Conservation (phyloP, 495 filamentous ascomycete species). For the Hypoxylon cercidicola region DNA sequence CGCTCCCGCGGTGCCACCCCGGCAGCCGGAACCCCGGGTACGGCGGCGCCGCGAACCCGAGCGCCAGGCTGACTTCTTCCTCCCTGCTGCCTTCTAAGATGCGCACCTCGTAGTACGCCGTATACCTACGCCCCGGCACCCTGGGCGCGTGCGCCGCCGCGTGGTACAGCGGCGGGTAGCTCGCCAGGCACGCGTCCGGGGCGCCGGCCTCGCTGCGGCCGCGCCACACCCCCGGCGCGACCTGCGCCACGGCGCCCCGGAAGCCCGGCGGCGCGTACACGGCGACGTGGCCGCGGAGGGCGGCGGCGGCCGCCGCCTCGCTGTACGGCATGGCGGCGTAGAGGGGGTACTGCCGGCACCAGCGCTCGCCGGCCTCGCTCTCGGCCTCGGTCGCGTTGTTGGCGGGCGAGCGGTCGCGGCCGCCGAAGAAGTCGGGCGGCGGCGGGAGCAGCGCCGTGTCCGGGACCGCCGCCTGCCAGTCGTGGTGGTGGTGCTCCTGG, state of each 20-base stretch:
- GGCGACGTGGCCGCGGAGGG: slow-evolving; percentile 46
- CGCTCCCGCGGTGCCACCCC: slow-evolving; percentile 86
- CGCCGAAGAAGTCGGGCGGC: slow-evolving; percentile 72
- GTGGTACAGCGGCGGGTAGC: slow-evolving; percentile 80
- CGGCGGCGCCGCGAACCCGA: slow-evolving; percentile 83
- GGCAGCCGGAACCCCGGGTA: slow-evolving; percentile 90
- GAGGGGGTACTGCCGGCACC: slow-evolving; percentile 73
- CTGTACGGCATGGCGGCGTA: slow-evolving; percentile 63
- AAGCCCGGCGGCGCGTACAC: slow-evolving; percentile 48
- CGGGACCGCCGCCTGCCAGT: slow-evolving; percentile 81
- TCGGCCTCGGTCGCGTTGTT: slow-evolving; percentile 78
- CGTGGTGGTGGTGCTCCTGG: slow-evolving; percentile 63
- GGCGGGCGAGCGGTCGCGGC: slow-evolving; percentile 71
- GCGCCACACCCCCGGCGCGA: slow-evolving; percentile 57
- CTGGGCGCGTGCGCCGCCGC: slow-evolving; percentile 74
- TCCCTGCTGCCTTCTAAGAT: slow-evolving; percentile 52
- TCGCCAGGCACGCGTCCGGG: slow-evolving; percentile 67
- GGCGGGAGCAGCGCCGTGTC: slow-evolving; percentile 86
- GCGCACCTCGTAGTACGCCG: slow-evolving; percentile 83
- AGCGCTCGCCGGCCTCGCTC: slow-evolving; percentile 76
- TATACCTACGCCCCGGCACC: slow-evolving; percentile 61
- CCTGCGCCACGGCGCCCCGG: slow-evolving; percentile 45
- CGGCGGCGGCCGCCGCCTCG: slow-evolving; percentile 46
- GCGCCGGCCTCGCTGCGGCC: slow-evolving; percentile 45
- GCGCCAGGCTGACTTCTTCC: slow-evolving; percentile 71